phyloP scores from a whole-genome alignment of 371 early-diverging fungal genomes.

The Apophysomyces sp. region DNA sequence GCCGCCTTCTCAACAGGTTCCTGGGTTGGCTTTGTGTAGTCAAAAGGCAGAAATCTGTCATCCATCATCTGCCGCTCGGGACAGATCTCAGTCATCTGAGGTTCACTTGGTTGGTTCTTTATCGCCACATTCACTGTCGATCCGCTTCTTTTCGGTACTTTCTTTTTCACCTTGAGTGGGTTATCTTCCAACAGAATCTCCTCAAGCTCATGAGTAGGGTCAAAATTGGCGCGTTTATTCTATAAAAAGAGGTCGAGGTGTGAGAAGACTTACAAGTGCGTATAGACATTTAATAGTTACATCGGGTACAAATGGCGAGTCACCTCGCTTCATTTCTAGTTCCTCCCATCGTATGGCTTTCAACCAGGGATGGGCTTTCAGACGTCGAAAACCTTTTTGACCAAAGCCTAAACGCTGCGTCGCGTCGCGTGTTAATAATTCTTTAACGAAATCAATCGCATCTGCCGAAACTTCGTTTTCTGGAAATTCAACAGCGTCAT shows the following conservation, averaged over 20 bases:
- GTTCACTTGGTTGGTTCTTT: conserved; percentile 10
- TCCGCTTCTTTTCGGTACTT: conserved; percentile 13
- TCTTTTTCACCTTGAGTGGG: conserved; percentile 50
- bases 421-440: conserved; percentile 48
- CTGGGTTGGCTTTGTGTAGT: conserved; percentile 47
- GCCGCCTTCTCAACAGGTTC: not conserved
- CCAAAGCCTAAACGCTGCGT: conserved; percentile 60
- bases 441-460: conserved; percentile 52
- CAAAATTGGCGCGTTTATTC: conserved; percentile 78
- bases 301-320: conserved; percentile 66
- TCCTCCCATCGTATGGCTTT: conserved; percentile 55
- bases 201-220: conserved; percentile 92
- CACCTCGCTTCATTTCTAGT: conserved; percentile 51
- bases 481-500: conserved; percentile 59
- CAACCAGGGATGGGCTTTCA: conserved; percentile 68
- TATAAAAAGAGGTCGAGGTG: conserved; percentile 19
- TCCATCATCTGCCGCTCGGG: conserved; percentile 52
- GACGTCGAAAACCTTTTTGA: conserved; percentile 45
- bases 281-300: conserved; percentile 16
- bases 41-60: conserved; percentile 58
- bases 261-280: not conserved
- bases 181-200: conserved; percentile 90
- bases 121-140: conserved; percentile 26
- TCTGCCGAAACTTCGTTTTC: conserved; percentile 42
- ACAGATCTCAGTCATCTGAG: conserved; percentile 16